Conservation (phyloP, 371 early-diverging fungal species). For the Syncephalastrum contaminatum region DNA sequence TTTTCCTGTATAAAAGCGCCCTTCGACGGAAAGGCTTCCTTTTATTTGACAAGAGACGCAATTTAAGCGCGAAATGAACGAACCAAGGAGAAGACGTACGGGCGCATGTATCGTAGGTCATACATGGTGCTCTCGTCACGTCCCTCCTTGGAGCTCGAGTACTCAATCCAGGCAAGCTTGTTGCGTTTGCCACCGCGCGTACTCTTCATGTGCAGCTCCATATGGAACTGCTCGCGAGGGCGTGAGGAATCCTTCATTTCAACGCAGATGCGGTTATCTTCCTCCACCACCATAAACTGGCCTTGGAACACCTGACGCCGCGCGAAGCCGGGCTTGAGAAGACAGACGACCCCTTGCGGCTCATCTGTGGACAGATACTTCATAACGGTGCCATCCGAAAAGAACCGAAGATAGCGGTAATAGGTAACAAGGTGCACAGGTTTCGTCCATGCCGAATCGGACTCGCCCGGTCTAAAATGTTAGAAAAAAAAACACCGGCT, state of each 20-base stretch:
- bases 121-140: conserved; percentile 19
- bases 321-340: conserved; percentile 18
- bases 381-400: conserved; percentile 42
- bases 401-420: conserved; percentile 61
- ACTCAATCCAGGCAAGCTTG: conserved; percentile 56
- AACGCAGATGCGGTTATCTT: conserved; percentile 11
- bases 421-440: conserved; percentile 60
- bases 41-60: no score
- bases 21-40: no score
- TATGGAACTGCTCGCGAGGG: conserved; percentile 30
- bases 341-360: conserved; percentile 33
- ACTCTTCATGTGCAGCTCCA: conserved; percentile 34
- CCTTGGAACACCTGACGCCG: conserved; percentile 43
- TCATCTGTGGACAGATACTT: conserved; percentile 43
- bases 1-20: no score
- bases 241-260: conserved; percentile 25
- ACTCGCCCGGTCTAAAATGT: conserved; percentile 25
- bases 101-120: conserved; percentile 21
- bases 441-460: conserved; percentile 46
- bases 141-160: conserved; percentile 18
- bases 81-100: conserved; percentile 24
- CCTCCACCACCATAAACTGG: conserved; percentile 23
- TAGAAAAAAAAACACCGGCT: background rate
- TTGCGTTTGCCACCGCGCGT: conserved; percentile 50
- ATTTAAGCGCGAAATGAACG: conserved; percentile 1